Evolutionary conservation across 495 filamentous ascomycete species (phyloP), one percentile per base, ranked within the genome.

Genomic region (Penicillium goetzii): DNA sequence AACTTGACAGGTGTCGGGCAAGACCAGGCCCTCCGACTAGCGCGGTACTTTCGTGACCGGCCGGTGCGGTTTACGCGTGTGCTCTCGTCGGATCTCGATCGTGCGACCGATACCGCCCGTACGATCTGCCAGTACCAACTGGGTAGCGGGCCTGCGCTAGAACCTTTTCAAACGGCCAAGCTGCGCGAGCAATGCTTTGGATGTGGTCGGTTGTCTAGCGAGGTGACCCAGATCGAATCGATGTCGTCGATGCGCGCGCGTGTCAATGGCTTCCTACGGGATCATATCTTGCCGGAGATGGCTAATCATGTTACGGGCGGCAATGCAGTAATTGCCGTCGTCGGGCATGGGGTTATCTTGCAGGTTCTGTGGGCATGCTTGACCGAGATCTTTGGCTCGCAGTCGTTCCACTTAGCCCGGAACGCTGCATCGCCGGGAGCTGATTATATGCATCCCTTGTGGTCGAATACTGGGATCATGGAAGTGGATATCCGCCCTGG

Each of bases 321-420:
- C 21, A 61, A 71, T 25, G 41, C 71, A 23, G 63, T 77, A 3
- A 72, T 92, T 19, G 87, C 84, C 14, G 75, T 93, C 36, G 88
- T 93, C 12, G 87, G 90, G 14, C 92, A 96, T 70, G 92, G 92
- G 38, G 86, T 94, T 33, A 87, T 94, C 32, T 82, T 95, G 1
- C 83, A 82, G 33, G 76, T 85, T 36, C 71, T 96, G 0, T 86
- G 91, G 82, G 80, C 81, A 56, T 80, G 81, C 25, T 73, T 96
- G 49, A 69, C 91, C 23, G 71, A 72, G 2, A 79, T 77, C 47
- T 83, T 88, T 66, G 73, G 79, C n/a, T 71, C 76, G 32, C 71
- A 69, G 52, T 80, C 69, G 52, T 76, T 79, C 32, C 58, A 53
- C 59, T 64, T 70, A 58, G 65, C 60, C 1, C 68, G 63, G 47